Evolutionary conservation across 768 basidiomycete genomes (phyloP), one percentile per base, ranked within the genome.

Genomic region (Pleurotus tuoliensis): DNA sequence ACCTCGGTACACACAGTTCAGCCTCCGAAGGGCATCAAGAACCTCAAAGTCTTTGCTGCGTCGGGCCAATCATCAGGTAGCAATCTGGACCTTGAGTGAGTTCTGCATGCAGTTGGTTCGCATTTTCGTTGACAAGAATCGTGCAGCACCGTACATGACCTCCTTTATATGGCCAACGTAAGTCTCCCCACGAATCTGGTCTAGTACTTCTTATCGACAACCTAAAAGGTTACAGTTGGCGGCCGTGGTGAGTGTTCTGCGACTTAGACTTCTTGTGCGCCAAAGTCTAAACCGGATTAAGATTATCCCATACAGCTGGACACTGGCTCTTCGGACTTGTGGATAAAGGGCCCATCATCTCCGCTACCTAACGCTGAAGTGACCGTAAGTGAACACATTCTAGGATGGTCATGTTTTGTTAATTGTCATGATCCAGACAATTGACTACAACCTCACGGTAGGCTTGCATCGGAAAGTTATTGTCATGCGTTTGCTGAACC

Each of bases 301-400:
- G 90, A 76, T 13, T 90, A 87, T 68, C 71, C 79, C 48, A 81
- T 92, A 12, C 92, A 94, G 67, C 73, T 94, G 47, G 92, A 94
- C 70, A 92, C 90, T 1, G 92, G 92, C 59, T 92, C 90, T 8
- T 88, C 82, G 60, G 92, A 94, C 70, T 77, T 94, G 27, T 92
- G 90, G 84, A 77, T 90, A 51, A 72, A 80, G 59, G 78, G 79
- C 18, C 58, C 71, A 30, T 66, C 67, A 1, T 71, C 71, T 38
- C 77, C 83, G 12, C 66, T 85, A 58, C 82, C 85, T 25, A 76
- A 75, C 55, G 64, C 75, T 37, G 70, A 71, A 12, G 66, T 73
- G 55, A 84, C 80, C 25, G 87, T 87, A 57, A 56, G 80, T 70
- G 30, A 25, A 30, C 47, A 41, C 53, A 20, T 22, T 51, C 57